Evolutionary conservation across 768 basidiomycete genomes (phyloP), one percentile per base, ranked within the genome.

Genomic region (Termitomyces sp.): DNA sequence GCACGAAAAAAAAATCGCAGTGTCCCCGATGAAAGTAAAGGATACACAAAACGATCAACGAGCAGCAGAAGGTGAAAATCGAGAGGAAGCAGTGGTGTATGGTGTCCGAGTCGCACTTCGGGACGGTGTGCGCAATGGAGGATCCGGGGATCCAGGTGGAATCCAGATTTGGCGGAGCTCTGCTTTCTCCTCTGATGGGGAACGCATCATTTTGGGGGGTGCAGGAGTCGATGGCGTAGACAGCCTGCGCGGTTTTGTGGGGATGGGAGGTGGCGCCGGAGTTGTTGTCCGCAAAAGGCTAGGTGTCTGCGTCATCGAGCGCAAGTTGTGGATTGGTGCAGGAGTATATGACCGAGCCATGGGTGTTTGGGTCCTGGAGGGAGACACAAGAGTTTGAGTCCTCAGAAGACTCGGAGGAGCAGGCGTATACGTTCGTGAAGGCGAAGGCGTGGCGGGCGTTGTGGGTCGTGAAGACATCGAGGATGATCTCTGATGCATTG

Each of bases 131-230:
- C 73, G 69, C 52, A 67, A 67, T 57, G 56, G 63, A 33, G 66
- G 54, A 48, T 65, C 60, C 7, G 57, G 58, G 38, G 68, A 70
- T 18, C 44, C 55, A 35, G 81, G 79, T 15, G 88, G 88, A 49
- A 89, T 75, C 88, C 88, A 89, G 63, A 85, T 81, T 69, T 88
- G 82, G 61, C 83, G 86, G 48, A 86, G 71, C 54, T 79, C 75
- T 18, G 75, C 83, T 70, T 87, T 88, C 75, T 88, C 87, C 68
- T 90, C 88, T 57, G 86, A 86, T 63, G 84, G 79, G 38, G 86
- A 83, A 57, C 87, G 83, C 54, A 67, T 70, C 74, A 87, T 82
- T 78, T 84, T 85, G 51, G 82, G 80, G 56, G 86, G 83, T 28
- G 83, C 81, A 16, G 82, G 75, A 44, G 76, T 74, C 15, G 85